Evolutionary conservation across 495 filamentous ascomycete species (phyloP).

Genomic region (Hypoxylon fragiforme): DNA sequence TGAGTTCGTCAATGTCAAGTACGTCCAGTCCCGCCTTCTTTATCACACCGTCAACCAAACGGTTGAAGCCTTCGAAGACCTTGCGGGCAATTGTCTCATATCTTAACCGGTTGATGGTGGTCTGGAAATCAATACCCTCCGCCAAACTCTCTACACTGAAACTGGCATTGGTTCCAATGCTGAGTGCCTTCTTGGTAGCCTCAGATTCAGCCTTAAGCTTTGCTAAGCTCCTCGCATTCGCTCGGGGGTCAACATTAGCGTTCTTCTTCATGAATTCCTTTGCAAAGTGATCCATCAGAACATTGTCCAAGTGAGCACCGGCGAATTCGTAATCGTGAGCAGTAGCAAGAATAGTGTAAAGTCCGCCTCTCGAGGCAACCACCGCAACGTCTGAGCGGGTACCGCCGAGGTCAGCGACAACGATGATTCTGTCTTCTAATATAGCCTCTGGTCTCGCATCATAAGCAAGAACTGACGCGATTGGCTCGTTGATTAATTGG

Average conservation of each 20-base stretch:
- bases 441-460: slow-evolving; percentile 80
- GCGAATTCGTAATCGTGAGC: slow-evolving; percentile 92
- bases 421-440: slow-evolving; percentile 80
- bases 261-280: slow-evolving; percentile 96
- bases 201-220: slow-evolving; percentile 94
- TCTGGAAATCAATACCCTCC: slow-evolving; percentile 86
- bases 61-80: slow-evolving; percentile 83
- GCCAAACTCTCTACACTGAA: slow-evolving; percentile 88
- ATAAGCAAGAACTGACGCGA: slow-evolving; percentile 87
- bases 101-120: slow-evolving; percentile 87
- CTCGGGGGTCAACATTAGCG: slow-evolving; percentile 82
- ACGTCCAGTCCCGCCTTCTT: slow-evolving; percentile 92
- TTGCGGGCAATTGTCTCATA: slow-evolving; percentile 88
- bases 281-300: slow-evolving; percentile 92
- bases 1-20: slow-evolving; percentile 91
- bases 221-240: slow-evolving; percentile 76
- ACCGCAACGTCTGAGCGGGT: slow-evolving; percentile 91
- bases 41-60: slow-evolving; percentile 78
- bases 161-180: slow-evolving; percentile 80
- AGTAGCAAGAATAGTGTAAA: slow-evolving; percentile 94
- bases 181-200: slow-evolving; percentile 84
- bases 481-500: slow-evolving; percentile 91
- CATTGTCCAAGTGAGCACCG: slow-evolving; percentile 79
- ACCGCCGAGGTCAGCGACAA: slow-evolving; percentile 92
- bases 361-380: slow-evolving; percentile 85